These are phyloP conservation scores for Sambucus nigra DNA, from an alignment of 129 eudicot genomes.

Conservation along the genomic window DNA sequence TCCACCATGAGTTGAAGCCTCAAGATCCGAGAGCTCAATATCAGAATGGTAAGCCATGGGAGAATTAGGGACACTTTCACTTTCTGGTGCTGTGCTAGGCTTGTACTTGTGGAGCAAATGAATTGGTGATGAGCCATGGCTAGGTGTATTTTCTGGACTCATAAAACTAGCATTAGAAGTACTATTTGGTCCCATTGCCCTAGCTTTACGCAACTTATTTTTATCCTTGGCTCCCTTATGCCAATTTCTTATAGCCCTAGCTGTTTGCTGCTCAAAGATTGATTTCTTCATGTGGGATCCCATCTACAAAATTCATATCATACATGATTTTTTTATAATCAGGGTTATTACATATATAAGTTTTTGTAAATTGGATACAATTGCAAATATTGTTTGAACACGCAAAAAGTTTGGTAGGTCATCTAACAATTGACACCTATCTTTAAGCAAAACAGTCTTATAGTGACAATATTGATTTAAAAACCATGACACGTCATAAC, in stretches of 20 bases:
- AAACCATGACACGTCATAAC: no score
- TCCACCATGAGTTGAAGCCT: slow-evolving; percentile 25
- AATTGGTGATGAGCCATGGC: slow-evolving; percentile 45
- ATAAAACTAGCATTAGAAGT: slow-evolving; percentile 10
- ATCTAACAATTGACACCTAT: no score
- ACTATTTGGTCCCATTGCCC: not conserved
- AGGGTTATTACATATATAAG: no score
- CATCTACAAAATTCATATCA: no score
- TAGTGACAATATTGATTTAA: no score
- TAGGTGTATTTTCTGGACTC: slow-evolving; percentile 33
- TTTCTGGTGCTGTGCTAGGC: slow-evolving; percentile 20
- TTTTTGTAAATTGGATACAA: no score
- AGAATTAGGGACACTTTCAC: slow-evolving; percentile 34
- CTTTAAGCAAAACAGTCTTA: no score
- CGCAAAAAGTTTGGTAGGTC: no score
- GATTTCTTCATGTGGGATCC: slow-evolving; percentile 75
- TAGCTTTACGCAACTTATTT: slow-evolving; percentile 35
- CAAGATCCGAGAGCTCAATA: slow-evolving; percentile 37
- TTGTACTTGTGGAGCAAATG: slow-evolving; percentile 54
- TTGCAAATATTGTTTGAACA: no score
- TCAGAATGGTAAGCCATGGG: slow-evolving; percentile 43
- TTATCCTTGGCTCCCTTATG: slow-evolving; percentile 48
- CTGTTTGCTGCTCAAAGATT: slow-evolving; percentile 67
- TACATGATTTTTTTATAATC: no score
- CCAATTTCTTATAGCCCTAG: slow-evolving; percentile 78